Conservation (phyloP, 2,329 filamentous ascomycete genomes). For the Dichotomopilus funicola region DNA sequence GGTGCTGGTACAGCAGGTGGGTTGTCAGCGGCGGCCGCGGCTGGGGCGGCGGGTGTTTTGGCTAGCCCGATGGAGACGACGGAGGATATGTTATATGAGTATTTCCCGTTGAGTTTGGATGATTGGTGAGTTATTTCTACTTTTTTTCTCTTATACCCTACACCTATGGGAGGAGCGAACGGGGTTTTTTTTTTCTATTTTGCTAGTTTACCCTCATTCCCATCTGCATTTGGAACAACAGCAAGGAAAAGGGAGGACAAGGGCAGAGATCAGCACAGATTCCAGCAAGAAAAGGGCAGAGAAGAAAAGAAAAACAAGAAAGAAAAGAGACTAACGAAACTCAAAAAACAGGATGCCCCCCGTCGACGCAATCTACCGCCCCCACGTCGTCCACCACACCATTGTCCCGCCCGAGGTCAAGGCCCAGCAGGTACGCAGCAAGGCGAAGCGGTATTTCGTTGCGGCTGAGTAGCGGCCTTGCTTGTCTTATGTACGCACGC, state of each 20-base stretch:
- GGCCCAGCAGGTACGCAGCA: slow-evolving; percentile 58
- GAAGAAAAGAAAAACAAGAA: neutral
- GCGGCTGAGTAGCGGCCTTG: slow-evolving; percentile 38
- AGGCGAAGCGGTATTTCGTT: slow-evolving; percentile 66
- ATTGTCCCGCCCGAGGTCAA: slow-evolving; percentile 63
- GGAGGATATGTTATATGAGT: slow-evolving; percentile 83
- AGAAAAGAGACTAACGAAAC: neutral
- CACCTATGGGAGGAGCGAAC: too few relatives aligned
- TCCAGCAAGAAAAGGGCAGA: neutral
- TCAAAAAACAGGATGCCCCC: slow-evolving; percentile 60
- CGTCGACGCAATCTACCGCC: slow-evolving; percentile 82
- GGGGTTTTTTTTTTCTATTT: too few relatives aligned
- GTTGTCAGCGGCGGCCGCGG: neutral
- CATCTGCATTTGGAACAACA: too few relatives aligned
- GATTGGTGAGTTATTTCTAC: slow-evolving; percentile 58
- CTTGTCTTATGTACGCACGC: neutral
- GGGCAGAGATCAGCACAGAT: neutral
- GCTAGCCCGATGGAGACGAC: slow-evolving; percentile 59
- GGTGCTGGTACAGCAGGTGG: neutral
- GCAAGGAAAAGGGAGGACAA: too few relatives aligned
- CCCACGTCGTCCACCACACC: slow-evolving; percentile 90
- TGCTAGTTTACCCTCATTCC: too few relatives aligned
- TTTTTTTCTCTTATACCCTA: too few relatives aligned
- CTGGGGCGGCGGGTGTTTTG: neutral
- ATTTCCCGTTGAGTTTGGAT: slow-evolving; percentile 84